Percentiles rank a stretch among this genome's conserved stretches.
These are phyloP conservation scores for Coemansia sp. DNA, from an alignment of 192 early-diverging fungal genomes.

Conservation along the genomic window DNA sequence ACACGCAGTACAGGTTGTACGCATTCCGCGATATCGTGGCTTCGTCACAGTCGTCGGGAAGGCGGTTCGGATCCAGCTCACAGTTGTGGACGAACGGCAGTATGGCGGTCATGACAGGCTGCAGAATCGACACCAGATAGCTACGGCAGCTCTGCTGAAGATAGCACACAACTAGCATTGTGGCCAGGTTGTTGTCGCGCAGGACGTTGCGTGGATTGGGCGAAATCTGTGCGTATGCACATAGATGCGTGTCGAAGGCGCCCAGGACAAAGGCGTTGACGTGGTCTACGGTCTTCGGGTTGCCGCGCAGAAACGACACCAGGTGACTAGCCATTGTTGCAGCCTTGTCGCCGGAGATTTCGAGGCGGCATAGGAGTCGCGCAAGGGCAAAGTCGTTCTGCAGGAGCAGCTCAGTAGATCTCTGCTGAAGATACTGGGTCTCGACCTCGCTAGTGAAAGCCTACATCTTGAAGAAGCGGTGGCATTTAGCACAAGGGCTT, in stretches of 20 bases:
- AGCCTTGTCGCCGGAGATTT: slow-evolving; percentile 47
- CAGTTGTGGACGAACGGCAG: slow-evolving; percentile 48
- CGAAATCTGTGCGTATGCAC: slow-evolving; percentile 27
- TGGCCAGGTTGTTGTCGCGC: slow-evolving; percentile 51
- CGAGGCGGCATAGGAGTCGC: slow-evolving; percentile 32
- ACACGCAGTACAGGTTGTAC: slow-evolving; percentile 53
- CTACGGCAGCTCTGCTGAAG: slow-evolving; percentile 48
- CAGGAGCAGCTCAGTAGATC: slow-evolving; percentile 45
- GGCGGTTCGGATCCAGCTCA: slow-evolving; percentile 52
- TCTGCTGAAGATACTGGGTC: slow-evolving; percentile 48
- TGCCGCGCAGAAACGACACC: slow-evolving; percentile 51
- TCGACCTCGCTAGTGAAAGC: slow-evolving; percentile 46
- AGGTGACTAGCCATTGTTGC: slow-evolving; percentile 52
- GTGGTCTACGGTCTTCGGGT: slow-evolving; percentile 37
- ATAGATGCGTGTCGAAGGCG: slow-evolving; percentile 43
- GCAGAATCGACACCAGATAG: slow-evolving; percentile 51
- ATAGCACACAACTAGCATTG: slow-evolving; percentile 54
- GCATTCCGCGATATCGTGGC: slow-evolving; percentile 36
- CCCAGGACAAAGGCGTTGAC: slow-evolving; percentile 47
- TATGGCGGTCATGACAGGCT: slow-evolving; percentile 48
- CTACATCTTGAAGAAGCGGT: slow-evolving; percentile 15
- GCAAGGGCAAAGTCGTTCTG: slow-evolving; percentile 43
- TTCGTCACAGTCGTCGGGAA: slow-evolving; percentile 19
- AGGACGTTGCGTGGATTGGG: slow-evolving; percentile 37
- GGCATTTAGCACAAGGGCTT: not conserved